A percentile compares a stretch with the other conserved stretches of the same genome.
These are phyloP conservation scores for Aspergillus phoenicis DNA, from an alignment of 2,329 filamentous ascomycete genomes.

Conservation along the genomic window DNA sequence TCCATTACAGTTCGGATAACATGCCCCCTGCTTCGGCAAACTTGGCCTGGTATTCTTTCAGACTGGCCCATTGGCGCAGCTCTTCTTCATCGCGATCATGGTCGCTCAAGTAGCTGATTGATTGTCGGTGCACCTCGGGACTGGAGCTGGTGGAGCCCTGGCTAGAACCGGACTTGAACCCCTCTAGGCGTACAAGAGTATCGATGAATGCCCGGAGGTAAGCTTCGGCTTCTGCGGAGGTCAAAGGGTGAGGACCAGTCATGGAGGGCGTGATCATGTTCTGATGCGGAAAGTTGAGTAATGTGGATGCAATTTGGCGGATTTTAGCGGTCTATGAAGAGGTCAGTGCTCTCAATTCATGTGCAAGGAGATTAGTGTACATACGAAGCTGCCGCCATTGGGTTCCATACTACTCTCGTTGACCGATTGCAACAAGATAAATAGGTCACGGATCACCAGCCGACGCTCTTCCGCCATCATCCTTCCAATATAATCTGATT, in stretches of 20 bases:
- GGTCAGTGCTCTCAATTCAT: neutral
- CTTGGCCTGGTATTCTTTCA: constrained; percentile 75
- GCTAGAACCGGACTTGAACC: constrained; percentile 46
- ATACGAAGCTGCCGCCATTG: constrained; percentile 65
- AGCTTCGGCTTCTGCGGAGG: constrained; percentile 63
- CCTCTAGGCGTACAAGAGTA: constrained; percentile 73
- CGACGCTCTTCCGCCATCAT: constrained; percentile 76
- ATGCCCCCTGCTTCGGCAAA: constrained; percentile 67
- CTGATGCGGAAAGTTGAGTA: constrained; percentile 64
- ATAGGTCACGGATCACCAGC: constrained; percentile 76
- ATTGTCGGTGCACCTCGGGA: constrained; percentile 32
- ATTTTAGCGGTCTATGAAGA: constrained; percentile 71
- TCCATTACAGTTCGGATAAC: constrained; percentile 32
- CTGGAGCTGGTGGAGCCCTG: constrained; percentile 24
- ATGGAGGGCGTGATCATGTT: constrained; percentile 20
- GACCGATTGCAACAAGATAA: constrained; percentile 73
- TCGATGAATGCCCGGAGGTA: constrained; percentile 73
- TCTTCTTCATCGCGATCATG: constrained; percentile 74
- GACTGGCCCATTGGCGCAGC: constrained; percentile 73
- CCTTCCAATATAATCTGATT: constrained; percentile 56
- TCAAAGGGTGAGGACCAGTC: constrained; percentile 34
- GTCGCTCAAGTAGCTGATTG: constrained; percentile 42
- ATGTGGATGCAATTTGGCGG: constrained; percentile 77
- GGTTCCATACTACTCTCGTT: constrained; percentile 83
- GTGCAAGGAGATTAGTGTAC: constrained; percentile 29